These are phyloP conservation scores for Microdochium bolleyi DNA, from an alignment of 2,329 filamentous ascomycete species.

Conservation along the genomic window DNA sequence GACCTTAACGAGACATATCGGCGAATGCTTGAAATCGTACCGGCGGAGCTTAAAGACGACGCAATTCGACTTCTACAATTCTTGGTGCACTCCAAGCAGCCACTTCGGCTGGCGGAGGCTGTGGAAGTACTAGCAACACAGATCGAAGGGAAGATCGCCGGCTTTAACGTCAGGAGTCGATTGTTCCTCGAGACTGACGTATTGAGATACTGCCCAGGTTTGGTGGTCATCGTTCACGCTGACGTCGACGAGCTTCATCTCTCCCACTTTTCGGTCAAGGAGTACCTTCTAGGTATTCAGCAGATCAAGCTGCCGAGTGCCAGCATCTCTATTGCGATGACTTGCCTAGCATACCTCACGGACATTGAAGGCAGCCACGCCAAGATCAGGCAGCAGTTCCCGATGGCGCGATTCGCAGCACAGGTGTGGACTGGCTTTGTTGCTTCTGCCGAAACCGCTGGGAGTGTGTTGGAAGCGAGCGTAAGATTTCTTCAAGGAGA, in stretches of 20 bases:
- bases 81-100: slow-evolving; percentile 7
- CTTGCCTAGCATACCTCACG: slow-evolving; percentile 12
- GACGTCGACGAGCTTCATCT: slow-evolving; percentile 10
- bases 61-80: slow-evolving; percentile 14
- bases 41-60: slow-evolving; percentile 2
- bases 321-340: slow-evolving; percentile 9
- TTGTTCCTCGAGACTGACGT: slow-evolving; percentile 1
- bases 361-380: slow-evolving; percentile 4
- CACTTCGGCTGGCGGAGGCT: slow-evolving; percentile 9
- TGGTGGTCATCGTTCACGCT: slow-evolving; percentile 5
- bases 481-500: slow-evolving; percentile 7
- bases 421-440: slow-evolving; percentile 8
- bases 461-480: slow-evolving; percentile 1
- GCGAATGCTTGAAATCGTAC: slow-evolving; percentile 10
- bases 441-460: slow-evolving; percentile 2
- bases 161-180: slow-evolving; percentile 6
- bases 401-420: slow-evolving; percentile 11
- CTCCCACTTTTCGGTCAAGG: slow-evolving; percentile 15
- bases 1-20: slow-evolving; percentile 13
- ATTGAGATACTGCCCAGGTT: slow-evolving; percentile 7
- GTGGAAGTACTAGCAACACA: slow-evolving; percentile 12
- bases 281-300: slow-evolving; percentile 9
- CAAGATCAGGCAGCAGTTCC: slow-evolving; percentile 5
- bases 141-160: slow-evolving; percentile 3
- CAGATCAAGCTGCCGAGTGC: slow-evolving; percentile 3